Conservation (phyloP, 192 early-diverging fungal genomes). For the Coemansia sp. region DNA sequence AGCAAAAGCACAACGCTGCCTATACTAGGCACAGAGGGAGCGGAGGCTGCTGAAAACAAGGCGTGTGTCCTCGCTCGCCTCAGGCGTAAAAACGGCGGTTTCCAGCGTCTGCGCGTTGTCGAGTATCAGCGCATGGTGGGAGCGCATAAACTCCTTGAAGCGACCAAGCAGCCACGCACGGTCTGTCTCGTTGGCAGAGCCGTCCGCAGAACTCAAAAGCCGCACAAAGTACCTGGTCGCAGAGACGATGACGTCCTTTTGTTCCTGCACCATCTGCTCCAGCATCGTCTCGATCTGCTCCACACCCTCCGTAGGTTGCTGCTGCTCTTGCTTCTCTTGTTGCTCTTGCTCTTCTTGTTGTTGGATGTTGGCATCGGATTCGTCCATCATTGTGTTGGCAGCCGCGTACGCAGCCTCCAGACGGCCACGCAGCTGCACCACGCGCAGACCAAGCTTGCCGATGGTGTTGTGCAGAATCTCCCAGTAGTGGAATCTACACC, state of each 20-base stretch:
- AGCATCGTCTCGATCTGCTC: slow-evolving; percentile 65
- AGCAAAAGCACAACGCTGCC: not conserved
- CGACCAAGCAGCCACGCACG: slow-evolving; percentile 67
- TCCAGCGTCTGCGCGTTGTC: slow-evolving; percentile 53
- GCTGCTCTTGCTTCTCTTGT: slow-evolving; percentile 11
- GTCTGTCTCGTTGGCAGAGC: slow-evolving; percentile 61
- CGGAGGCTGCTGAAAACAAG: slow-evolving; percentile 35
- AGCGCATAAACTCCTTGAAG: slow-evolving; percentile 62
- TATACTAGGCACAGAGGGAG: slow-evolving; percentile 17
- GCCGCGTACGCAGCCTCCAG: slow-evolving; percentile 25
- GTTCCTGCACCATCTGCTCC: slow-evolving; percentile 70
- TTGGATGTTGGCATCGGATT: slow-evolving; percentile 16
- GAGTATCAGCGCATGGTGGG: slow-evolving; percentile 56
- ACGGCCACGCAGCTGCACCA: slow-evolving; percentile 51
- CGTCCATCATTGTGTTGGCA: slow-evolving; percentile 34
- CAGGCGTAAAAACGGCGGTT: slow-evolving; percentile 50
- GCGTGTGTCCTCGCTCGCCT: slow-evolving; percentile 38
- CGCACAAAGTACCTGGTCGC: slow-evolving; percentile 68
- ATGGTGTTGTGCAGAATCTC: slow-evolving; percentile 83
- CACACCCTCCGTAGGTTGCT: slow-evolving; percentile 53
- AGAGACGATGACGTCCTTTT: slow-evolving; percentile 77
- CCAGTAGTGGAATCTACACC: slow-evolving; percentile 72
- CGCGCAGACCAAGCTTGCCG: slow-evolving; percentile 83
- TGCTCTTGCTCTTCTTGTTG: too few relatives aligned
- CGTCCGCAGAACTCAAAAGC: slow-evolving; percentile 50